These are phyloP conservation scores for Neolecta irregularis DNA, from an alignment of 1,139 yeast species.

Conservation along the genomic window DNA sequence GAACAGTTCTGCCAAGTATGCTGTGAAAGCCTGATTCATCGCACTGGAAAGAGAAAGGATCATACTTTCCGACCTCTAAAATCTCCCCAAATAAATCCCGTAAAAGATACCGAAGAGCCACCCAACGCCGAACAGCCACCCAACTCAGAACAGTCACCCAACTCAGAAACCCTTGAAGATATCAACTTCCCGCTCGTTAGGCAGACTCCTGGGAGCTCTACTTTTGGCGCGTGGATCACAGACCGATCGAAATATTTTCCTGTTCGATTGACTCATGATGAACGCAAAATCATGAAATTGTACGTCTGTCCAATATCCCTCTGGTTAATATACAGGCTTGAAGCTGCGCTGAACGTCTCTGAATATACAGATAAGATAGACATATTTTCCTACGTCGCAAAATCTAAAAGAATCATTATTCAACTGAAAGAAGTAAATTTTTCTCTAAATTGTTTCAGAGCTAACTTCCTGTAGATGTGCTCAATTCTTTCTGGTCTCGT, in stretches of 20 bases:
- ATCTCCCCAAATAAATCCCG: no score
- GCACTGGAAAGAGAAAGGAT: conserved; percentile 39
- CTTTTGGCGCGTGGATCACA: conserved; percentile 19
- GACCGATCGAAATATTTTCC: conserved; percentile 45
- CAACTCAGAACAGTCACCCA: conserved; percentile 7
- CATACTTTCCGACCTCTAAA: conserved; percentile 8
- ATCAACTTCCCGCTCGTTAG: conserved; percentile 18
- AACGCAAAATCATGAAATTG: conserved; percentile 35
- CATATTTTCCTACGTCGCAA: conserved; percentile 44
- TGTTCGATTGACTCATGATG: conserved; percentile 46
- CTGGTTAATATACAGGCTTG: conserved; percentile 20
- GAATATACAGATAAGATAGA: conserved; percentile 66
- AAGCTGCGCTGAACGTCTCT: conserved; percentile 57
- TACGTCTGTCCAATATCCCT: not conserved
- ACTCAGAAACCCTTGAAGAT: conserved; percentile 12
- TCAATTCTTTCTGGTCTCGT: conserved; percentile 59
- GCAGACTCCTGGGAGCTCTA: conserved; percentile 19
- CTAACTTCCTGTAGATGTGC: no score
- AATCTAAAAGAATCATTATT: conserved; percentile 48
- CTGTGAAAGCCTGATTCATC: conserved; percentile 45
- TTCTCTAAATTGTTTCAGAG: no score
- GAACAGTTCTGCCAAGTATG: conserved; percentile 56
- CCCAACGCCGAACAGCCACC: conserved; percentile 9
- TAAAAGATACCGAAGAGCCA: conserved; percentile 5
- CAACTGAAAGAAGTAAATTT: conserved; percentile 56